Conservation (phyloP, 1,139 yeast species). For the Sugiyamaella sp. region DNA sequence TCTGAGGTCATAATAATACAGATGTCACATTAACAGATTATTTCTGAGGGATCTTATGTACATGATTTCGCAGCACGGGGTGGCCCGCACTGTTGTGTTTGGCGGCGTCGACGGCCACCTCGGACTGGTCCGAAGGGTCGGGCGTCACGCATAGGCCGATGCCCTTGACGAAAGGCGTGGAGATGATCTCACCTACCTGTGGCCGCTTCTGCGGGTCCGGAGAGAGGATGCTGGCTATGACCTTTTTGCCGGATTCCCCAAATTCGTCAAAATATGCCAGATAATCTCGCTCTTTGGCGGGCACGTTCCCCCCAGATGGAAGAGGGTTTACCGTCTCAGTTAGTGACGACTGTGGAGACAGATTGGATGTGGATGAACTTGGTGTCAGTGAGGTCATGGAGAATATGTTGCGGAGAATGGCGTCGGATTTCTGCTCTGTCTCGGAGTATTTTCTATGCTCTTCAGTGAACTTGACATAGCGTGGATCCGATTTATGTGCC, state of each 20-base stretch:
- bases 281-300: constrained; percentile 10
- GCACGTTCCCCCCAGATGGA: neutral
- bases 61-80: constrained; percentile 30
- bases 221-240: constrained; percentile 54
- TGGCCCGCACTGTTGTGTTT: constrained; percentile 24
- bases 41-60: constrained; percentile 32
- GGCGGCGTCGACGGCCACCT: constrained; percentile 23
- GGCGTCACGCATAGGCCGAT: constrained; percentile 56
- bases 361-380: constrained; percentile 1
- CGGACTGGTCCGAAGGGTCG: constrained; percentile 16
- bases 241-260: constrained; percentile 35
- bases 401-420: constrained; percentile 12
- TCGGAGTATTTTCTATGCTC: constrained; percentile 64
- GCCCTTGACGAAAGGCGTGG: constrained; percentile 82
- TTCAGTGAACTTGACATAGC: constrained; percentile 31
- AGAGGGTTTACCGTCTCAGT: neutral
- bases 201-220: constrained; percentile 76
- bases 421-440: constrained; percentile 63
- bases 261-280: constrained; percentile 33
- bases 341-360: constrained; percentile 7
- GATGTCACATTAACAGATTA: too few relatives aligned
- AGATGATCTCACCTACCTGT: constrained; percentile 69
- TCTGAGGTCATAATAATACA: too few relatives aligned
- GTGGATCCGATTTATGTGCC: constrained; percentile 37
- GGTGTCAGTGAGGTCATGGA: constrained; percentile 2